Evolutionary conservation across 2,329 filamentous ascomycete species (phyloP), one percentile per base, ranked within the genome.

Genomic region (Cladophialophora bantiana): DNA sequence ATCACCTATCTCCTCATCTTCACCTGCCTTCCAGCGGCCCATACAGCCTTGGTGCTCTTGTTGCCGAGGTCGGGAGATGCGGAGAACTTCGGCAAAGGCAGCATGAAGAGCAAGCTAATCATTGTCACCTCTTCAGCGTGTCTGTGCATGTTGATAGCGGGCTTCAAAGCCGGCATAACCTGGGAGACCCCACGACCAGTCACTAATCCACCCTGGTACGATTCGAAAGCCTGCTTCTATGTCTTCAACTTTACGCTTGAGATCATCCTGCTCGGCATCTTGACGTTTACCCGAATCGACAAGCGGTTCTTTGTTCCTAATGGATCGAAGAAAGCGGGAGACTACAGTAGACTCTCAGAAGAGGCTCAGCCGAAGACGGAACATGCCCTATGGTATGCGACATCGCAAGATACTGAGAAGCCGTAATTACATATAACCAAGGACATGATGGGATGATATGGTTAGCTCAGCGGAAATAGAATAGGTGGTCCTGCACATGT

Each of bases 241-340:
- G 78, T 88, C 74, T 91, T 95, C 81, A 90, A 92, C 79, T 95
- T 91, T 74, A 81, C 81, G 15, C 82, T 93, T 38, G 93, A 96
- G 78, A 80, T 94, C 48, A 74, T 90, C 31, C 87, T 92, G 32
- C 83, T 94, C 2, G 84, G 83, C 61, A 78, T 89, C 6, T 94
- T 91, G 78, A 84, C 88, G 0, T 74, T 90, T 15, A 78, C 84
- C 18, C 85, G 92, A 36, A 88, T 95, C 68, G 93, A 96, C 76
- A 83, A 84, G 70, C 85, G 90, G 45, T 96, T 94, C 80, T 84
- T 89, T 74, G 81, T 95, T 20, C 91, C 91, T 12, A 32, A 61
- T 31, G 59, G 59, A 1, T 82, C 95, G 75, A 83, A 83, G 42
- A 84, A 81, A 1, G 83, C 86, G 0, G 86, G 87, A 2, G 81